Evolutionary conservation across 352 stramenopile genomes (phyloP).

Genomic region (Phytophthora citricola): DNA sequence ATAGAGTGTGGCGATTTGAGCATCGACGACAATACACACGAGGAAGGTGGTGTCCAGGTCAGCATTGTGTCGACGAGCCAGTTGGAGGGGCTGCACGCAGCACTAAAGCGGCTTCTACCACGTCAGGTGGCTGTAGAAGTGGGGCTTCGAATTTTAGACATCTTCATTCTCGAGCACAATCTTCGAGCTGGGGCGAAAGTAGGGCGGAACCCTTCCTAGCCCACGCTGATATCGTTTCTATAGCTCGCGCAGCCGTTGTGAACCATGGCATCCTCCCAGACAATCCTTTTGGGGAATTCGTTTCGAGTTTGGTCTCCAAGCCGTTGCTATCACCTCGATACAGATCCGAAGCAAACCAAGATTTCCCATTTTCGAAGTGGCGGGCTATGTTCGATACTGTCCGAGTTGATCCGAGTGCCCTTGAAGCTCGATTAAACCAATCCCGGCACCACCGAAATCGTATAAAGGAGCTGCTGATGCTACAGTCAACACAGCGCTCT

Average conservation of each 20-base stretch:
- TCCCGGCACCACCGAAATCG: background rate
- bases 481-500: background rate
- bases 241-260: background rate
- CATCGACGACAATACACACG: no score
- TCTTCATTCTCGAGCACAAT: background rate
- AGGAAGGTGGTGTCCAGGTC: no score
- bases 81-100: no score
- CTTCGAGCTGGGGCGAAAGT: background rate
- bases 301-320: background rate
- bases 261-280: background rate
- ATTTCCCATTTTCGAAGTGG: background rate
- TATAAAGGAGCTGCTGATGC: background rate
- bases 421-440: background rate
- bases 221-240: background rate
- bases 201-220: background rate
- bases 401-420: background rate
- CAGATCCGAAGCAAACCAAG: background rate
- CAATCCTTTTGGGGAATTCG: background rate
- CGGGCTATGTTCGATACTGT: background rate
- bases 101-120: no score
- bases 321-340: background rate
- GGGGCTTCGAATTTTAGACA: background rate
- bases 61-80: no score
- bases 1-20: no score
- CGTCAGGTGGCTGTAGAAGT: background rate